Conservation (phyloP, 2,329 filamentous ascomycete species). For the Xylaria hypoxylon region DNA sequence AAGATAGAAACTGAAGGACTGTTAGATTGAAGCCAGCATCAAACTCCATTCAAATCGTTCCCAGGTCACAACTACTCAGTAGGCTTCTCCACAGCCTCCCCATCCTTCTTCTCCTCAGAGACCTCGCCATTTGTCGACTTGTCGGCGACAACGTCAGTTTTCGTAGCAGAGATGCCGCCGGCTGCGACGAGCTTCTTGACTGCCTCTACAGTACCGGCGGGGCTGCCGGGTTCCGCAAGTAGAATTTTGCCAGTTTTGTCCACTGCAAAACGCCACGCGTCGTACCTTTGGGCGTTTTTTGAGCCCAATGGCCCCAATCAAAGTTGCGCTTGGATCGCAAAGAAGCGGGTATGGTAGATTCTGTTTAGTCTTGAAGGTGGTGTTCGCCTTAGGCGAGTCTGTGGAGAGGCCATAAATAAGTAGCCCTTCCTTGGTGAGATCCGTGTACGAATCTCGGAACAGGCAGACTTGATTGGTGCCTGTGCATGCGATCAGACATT, state of each 20-base stretch:
- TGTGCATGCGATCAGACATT: constrained; percentile 52
- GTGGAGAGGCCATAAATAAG: constrained; percentile 90
- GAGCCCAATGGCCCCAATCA: constrained; percentile 89
- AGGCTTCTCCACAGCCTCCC: constrained; percentile 55
- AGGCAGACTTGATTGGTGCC: constrained; percentile 93
- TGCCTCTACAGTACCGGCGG: constrained; percentile 79
- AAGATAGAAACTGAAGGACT: constrained; percentile 14
- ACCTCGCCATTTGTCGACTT: constrained; percentile 46
- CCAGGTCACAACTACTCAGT: constrained; percentile 27
- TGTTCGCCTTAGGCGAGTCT: constrained; percentile 92
- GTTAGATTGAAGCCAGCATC: constrained; percentile 31
- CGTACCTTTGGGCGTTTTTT: constrained; percentile 83
- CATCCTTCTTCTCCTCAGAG: constrained; percentile 55
- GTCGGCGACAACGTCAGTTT: constrained; percentile 43
- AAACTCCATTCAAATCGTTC: constrained; percentile 26
- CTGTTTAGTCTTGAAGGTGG: constrained; percentile 91
- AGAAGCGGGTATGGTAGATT: constrained; percentile 88
- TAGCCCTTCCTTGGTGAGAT: constrained; percentile 81
- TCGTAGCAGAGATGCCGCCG: constrained; percentile 44
- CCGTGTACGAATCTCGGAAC: constrained; percentile 86
- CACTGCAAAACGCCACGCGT: constrained; percentile 89
- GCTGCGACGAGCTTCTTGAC: constrained; percentile 77
- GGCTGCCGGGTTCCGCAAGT: constrained; percentile 78
- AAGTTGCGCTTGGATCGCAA: constrained; percentile 78
- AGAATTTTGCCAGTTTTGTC: constrained; percentile 85